Evolutionary conservation across 495 filamentous ascomycete species (phyloP).

Genomic region (Hyaloscypha hepaticicola): DNA sequence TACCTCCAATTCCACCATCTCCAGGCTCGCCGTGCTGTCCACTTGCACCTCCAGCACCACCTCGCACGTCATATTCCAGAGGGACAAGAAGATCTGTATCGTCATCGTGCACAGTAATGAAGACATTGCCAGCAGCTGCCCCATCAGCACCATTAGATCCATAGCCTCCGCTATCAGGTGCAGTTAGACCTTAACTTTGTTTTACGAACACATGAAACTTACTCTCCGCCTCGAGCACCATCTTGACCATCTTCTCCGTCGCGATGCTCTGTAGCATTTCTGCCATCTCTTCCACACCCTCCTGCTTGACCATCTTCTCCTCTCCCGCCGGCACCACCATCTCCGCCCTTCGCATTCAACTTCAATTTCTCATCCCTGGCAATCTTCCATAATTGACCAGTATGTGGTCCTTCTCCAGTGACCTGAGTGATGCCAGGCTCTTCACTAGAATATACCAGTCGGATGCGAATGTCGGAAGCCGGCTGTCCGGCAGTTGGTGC

Average conservation of each 20-base stretch:
- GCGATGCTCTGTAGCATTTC: conserved; percentile 32
- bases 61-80: conserved; percentile 25
- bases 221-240: conserved; percentile 37
- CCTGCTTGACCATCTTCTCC: conserved; percentile 38
- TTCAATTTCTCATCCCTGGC: conserved; percentile 28
- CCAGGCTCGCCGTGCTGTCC: conserved; percentile 35
- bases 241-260: conserved; percentile 34
- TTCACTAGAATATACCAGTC: conserved; percentile 20
- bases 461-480: conserved; percentile 17
- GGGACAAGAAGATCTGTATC: conserved; percentile 35
- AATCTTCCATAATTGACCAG: conserved; percentile 34
- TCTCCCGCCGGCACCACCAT: conserved; percentile 38
- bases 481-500: conserved; percentile 10
- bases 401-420: conserved; percentile 23
- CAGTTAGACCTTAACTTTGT: not conserved
- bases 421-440: conserved; percentile 21
- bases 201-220: not conserved
- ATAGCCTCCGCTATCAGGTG: conserved; percentile 26
- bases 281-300: conserved; percentile 32
- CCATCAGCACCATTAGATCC: conserved; percentile 35
- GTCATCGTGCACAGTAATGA: conserved; percentile 33
- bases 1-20: conserved; percentile 35
- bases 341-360: conserved; percentile 35
- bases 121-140: conserved; percentile 34
- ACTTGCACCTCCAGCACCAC: conserved; percentile 29